Conservation (phyloP, 192 early-diverging fungal species). For the Backusella tuberculispora region DNA sequence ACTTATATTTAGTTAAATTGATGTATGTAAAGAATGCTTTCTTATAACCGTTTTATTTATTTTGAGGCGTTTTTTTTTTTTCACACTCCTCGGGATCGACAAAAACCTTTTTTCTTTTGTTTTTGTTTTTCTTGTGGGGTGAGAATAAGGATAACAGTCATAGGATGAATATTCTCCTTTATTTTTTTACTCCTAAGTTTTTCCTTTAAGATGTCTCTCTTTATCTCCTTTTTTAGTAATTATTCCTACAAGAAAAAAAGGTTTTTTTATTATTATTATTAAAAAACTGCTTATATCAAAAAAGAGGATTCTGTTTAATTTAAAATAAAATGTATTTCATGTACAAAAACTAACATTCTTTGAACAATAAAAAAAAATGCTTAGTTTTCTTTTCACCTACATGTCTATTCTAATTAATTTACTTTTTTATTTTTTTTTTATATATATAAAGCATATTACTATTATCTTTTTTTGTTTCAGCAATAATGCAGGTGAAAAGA, state of each 20-base stretch:
- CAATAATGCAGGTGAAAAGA: no score
- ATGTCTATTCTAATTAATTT: no score
- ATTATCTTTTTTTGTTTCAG: no score
- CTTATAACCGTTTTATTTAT: neutral
- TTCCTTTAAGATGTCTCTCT: neutral
- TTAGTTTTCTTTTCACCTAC: no score
- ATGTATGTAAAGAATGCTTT: neutral
- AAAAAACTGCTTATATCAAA: no score
- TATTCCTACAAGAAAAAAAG: constrained; percentile 2
- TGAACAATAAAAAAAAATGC: no score
- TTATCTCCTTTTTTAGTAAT: neutral
- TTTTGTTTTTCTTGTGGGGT: neutral
- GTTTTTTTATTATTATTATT: neutral
- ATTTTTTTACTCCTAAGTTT: neutral
- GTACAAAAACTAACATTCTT: no score
- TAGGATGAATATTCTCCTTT: neutral
- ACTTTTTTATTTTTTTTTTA: no score
- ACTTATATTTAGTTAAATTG: neutral
- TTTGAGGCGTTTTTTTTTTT: neutral
- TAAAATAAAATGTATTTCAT: no score
- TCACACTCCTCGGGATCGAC: constrained; percentile 9
- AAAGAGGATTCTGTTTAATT: neutral
- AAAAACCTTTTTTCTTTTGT: neutral
- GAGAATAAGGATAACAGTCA: neutral
- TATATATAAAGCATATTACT: no score